phyloP scores from a whole-genome alignment of 2,329 filamentous ascomycete species.

The Scolecobasidium constrictum region DNA sequence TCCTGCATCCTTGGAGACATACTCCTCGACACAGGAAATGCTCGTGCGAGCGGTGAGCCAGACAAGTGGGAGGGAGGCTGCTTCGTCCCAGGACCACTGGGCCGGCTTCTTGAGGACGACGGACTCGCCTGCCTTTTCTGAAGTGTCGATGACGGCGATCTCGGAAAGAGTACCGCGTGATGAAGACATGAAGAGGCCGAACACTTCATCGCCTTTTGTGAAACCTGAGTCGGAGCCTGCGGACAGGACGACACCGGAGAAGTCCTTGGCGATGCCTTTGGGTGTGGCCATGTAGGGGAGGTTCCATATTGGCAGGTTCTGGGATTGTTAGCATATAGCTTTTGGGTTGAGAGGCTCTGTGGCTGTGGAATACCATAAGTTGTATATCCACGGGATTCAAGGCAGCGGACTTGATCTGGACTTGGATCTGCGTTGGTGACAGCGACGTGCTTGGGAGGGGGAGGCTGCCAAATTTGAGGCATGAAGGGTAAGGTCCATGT shows the following conservation, averaged over 20 bases:
- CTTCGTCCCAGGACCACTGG: constrained; percentile 20
- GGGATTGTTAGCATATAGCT: no score
- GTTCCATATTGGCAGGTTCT: constrained; percentile 9
- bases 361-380: no score
- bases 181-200: constrained; percentile 22
- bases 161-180: constrained; percentile 27
- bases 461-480: constrained; percentile 31
- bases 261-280: not conserved
- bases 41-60: constrained; percentile 24
- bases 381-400: constrained; percentile 49
- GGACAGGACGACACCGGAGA: not conserved
- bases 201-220: constrained; percentile 25
- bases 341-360: no score
- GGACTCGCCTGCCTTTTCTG: constrained; percentile 13
- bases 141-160: constrained; percentile 20
- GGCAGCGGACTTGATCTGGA: constrained; percentile 42
- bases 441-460: constrained; percentile 22
- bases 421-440: constrained; percentile 29
- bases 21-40: constrained; percentile 22
- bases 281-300: constrained; percentile 18
- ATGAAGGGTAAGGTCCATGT: constrained; percentile 42
- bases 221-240: not conserved
- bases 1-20: constrained; percentile 1
- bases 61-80: not conserved
- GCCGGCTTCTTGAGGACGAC: constrained; percentile 23